These are phyloP conservation scores for Rhododendron simsii DNA, from an alignment of 148 eudicot species.

Conservation along the genomic window DNA sequence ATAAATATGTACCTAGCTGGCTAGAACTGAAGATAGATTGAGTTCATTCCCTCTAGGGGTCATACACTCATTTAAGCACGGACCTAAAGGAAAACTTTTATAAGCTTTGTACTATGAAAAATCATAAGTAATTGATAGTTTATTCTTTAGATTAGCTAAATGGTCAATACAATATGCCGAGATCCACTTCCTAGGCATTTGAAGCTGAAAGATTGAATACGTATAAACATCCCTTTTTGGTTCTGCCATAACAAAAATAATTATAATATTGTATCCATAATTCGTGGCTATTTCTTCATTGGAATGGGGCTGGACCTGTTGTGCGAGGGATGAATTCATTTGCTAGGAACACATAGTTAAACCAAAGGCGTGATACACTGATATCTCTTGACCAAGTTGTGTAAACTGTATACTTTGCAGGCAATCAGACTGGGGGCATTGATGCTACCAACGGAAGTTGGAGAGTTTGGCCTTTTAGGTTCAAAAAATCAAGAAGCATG, in stretches of 20 bases:
- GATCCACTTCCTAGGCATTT: conserved; percentile 36
- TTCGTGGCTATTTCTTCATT: conserved; percentile 46
- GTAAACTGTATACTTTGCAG: conserved; percentile 26
- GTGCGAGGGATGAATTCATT: conserved; percentile 30
- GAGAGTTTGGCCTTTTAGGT: conserved; percentile 69
- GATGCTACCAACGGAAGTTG: conserved; percentile 46
- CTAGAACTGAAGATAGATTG: background rate
- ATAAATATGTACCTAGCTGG: background rate
- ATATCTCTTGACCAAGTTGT: conserved; percentile 36
- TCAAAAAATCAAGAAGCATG: conserved; percentile 46
- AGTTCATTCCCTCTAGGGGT: background rate
- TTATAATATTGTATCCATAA: conserved; percentile 31
- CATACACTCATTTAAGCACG: background rate
- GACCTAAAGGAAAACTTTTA: background rate
- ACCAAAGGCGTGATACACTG: conserved; percentile 31
- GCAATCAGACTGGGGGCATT: conserved; percentile 23
- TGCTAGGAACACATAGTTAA: conserved; percentile 28
- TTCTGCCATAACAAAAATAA: conserved; percentile 24
- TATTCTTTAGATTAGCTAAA: background rate
- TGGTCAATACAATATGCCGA: background rate
- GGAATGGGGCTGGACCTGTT: conserved; percentile 42
- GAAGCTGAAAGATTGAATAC: conserved; percentile 32
- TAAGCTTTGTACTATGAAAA: background rate
- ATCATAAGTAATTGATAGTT: background rate
- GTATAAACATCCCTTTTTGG: conserved; percentile 29